A percentile compares a stretch with the other conserved stretches of the same genome.
phyloP scores from a whole-genome alignment of 306 rosid genomes.

The Amphicarpaea edgeworthii region DNA sequence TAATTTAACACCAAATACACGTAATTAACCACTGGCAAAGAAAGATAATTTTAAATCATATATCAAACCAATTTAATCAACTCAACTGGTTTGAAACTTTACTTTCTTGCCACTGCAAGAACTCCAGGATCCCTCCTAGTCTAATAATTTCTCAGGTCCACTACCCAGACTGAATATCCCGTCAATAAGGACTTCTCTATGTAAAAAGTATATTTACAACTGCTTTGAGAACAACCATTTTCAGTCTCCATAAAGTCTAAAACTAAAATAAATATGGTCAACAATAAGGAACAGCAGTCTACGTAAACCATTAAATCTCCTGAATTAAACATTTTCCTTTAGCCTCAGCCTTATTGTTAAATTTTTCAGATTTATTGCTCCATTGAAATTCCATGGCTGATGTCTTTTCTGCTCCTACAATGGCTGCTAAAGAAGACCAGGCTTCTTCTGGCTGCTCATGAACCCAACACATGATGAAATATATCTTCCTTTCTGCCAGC shows the following conservation, averaged over 20 bases:
- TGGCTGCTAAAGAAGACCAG: slow-evolving; percentile 76
- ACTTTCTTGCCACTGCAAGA: not conserved
- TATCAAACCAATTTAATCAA: not conserved
- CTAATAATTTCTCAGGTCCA: not conserved
- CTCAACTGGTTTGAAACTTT: not conserved
- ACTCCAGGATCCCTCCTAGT: not conserved
- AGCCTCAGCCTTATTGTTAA: slow-evolving; percentile 48
- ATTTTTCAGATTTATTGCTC: slow-evolving; percentile 51
- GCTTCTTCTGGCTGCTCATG: slow-evolving; percentile 81
- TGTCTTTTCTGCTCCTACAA: slow-evolving; percentile 66
- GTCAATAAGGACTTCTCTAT: not conserved
- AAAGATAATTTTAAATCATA: not conserved
- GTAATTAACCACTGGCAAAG: not conserved
- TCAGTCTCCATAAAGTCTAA: not conserved
- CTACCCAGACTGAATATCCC: not conserved
- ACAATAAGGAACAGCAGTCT: not conserved
- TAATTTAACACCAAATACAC: not conserved
- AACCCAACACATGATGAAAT: slow-evolving; percentile 90
- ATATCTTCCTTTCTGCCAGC: slow-evolving; percentile 74
- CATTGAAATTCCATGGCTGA: slow-evolving; percentile 59
- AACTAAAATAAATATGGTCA: not conserved
- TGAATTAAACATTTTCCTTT: slow-evolving; percentile 68
- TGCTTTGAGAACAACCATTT: slow-evolving; percentile 10
- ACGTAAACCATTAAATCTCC: slow-evolving; percentile 57
- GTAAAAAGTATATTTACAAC: not conserved